Base-by-base conservation (phyloP, 768 basidiomycete species). In the Panellus pusillus region DNA sequence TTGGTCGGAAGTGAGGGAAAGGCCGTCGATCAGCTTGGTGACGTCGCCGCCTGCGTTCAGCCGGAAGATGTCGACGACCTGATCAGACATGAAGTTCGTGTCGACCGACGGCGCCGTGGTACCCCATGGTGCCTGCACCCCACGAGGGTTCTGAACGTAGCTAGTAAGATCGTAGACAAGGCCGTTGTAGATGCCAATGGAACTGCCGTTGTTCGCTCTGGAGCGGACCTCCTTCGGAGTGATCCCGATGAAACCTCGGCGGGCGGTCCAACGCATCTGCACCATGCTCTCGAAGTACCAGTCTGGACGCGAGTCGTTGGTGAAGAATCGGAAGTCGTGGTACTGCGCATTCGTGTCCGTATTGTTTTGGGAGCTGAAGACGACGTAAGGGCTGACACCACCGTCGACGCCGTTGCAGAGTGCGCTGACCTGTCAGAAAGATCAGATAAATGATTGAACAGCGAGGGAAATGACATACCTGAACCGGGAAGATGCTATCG, bases 211-310 rank as follows among this genome's bases (percentile, higher is more conserved):
- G 58, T 68, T 79, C 0, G 91, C 91, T 79, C 86, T 81, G 59
- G 79, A 82, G 61, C 74, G 78, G 66, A 97, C 81, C 55, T 88
- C 84, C 64, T 81, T 81, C 14, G 86, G 83, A 0, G 90, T 90
- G 65, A 82, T 88, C 0, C 94, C 96, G 46, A 96, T 65, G 67
- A 95, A 98, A 0, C 97, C 97, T 37, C 85, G 81, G 36, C 96
- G 89, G 62, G 83, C 84, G 48, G 83, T 87, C 77, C 88, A 97
- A 7, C 97, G 89, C 88, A 99, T 87, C 66, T 81, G 69, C 3
- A 91, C 89, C 97, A 99, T 98, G 54, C 76, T 78, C 72, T 98
- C 89, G 60, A 90, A 94, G 70, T 98, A 99, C 97, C 97, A 99
- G 66, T 99, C 97, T 0, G 97, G 96, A 9, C 97, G 83, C 0